Evolutionary conservation across 345 rosid species (phyloP), one percentile per base, ranked within the genome.

Genomic region (Boechera divaricarpa): DNA sequence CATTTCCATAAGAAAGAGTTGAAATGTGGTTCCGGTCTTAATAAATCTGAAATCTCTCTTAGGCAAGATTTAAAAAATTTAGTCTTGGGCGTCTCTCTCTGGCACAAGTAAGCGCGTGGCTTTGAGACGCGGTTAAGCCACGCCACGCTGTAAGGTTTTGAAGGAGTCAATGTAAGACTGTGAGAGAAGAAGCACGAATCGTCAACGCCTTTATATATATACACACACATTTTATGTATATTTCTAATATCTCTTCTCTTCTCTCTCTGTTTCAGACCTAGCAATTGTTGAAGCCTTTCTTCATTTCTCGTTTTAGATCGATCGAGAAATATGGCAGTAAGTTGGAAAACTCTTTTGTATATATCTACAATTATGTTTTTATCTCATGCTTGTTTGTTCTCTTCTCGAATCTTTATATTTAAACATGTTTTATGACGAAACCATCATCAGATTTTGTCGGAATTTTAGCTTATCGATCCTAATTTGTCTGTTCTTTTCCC

Each of bases 321-420:
- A 63, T 65, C 70, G 0, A 54, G 52, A 59, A 59, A 21, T 8
- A 79, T 79, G 82, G 74, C 82, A 52, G 82, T 79, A 79, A 79
- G 82, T 79, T 67, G 10, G 1, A 35, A 10, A 47, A 10, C 0
- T 15, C 51, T 26, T 54, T 33, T 77, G 3, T 4, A 39, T 10
- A 28, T 57, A 65, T 1, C 24, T 21, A 21, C 24, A 21, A 6
- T 35, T 53, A 26, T 65, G 57, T 56, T 65, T 21, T 21, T 39
- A 7, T 13, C 21, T 26, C 11, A 10, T 0, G 45, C 63, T 54
- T 10, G 11, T 73, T 73, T 8, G n/a, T 26, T 63, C 29, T 10
- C 31, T 10, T 55, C 49, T 74, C 51, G 31, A 18, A 13, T 75
- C 53, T 39, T 55, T 28, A 2, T 18, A 16, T 11, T 51, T 48